phyloP scores from a whole-genome alignment of 352 stramenopile species.

The Phytopythium sindhum region DNA sequence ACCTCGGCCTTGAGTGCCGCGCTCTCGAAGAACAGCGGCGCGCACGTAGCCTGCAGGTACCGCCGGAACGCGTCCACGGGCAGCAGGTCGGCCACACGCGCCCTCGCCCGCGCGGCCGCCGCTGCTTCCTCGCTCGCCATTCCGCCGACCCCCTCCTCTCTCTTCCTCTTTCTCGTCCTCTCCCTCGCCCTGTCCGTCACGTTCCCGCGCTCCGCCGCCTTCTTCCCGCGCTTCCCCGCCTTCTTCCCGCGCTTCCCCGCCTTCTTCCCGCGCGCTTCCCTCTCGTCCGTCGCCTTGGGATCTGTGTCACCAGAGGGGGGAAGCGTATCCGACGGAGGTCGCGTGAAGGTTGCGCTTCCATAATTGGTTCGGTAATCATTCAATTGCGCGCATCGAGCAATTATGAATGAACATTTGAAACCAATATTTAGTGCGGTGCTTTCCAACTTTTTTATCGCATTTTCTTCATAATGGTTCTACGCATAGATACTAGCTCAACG shows the following conservation, averaged over 20 bases:
- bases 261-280: neutral
- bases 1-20: slow-evolving; percentile 30
- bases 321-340: neutral
- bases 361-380: no score
- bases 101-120: slow-evolving; percentile 15
- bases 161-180: slow-evolving; percentile 4
- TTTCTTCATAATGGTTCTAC: slow-evolving; percentile 3
- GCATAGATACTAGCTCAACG: slow-evolving; percentile 3
- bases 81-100: slow-evolving; percentile 35
- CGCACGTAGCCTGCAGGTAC: slow-evolving; percentile 64
- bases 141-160: slow-evolving; percentile 5
- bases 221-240: neutral
- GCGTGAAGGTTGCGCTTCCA: neutral
- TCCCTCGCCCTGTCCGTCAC: neutral
- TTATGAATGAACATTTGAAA: no score
- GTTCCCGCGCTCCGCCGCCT: no score
- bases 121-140: slow-evolving; percentile 27
- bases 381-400: no score
- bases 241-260: neutral
- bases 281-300: neutral
- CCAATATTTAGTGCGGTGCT: neutral
- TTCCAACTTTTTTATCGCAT: neutral
- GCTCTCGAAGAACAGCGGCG: slow-evolving; percentile 61
- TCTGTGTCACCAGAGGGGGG: neutral
- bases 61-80: slow-evolving; percentile 40